Conservation (phyloP, 2,329 filamentous ascomycete genomes). For the Malbranchea zuffiana region DNA sequence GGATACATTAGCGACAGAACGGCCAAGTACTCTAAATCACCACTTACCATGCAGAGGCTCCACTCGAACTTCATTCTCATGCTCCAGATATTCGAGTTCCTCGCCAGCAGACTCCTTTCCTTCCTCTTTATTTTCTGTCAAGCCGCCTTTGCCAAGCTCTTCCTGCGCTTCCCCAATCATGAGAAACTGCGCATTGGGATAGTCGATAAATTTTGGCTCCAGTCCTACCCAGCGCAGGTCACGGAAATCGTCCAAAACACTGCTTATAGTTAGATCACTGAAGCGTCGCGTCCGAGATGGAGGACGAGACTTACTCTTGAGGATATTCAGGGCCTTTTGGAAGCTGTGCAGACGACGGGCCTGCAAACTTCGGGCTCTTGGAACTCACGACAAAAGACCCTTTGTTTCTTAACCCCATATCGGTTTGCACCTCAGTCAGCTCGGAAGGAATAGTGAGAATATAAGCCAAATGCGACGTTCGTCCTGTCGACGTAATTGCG, state of each 20-base stretch:
- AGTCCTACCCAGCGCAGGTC: conserved; percentile 64
- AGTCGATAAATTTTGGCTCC: conserved; percentile 62
- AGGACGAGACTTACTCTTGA: conserved; percentile 45
- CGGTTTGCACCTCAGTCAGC: conserved; percentile 59
- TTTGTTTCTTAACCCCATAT: conserved; percentile 58
- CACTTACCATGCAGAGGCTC: conserved; percentile 43
- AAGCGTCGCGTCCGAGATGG: not conserved
- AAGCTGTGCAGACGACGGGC: conserved; percentile 53
- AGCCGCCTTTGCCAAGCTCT: conserved; percentile 26
- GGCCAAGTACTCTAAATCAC: too few relatives aligned
- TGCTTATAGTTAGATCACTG: conserved; percentile 21
- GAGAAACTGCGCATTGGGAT: conserved; percentile 63
- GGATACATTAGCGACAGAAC: not conserved
- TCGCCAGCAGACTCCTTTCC: conserved; percentile 55
- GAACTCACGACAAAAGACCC: conserved; percentile 70
- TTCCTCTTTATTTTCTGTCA: conserved; percentile 36
- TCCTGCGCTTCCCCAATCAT: conserved; percentile 53
- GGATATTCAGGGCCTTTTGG: conserved; percentile 59
- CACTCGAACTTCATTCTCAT: conserved; percentile 61
- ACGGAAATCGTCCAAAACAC: conserved; percentile 60
- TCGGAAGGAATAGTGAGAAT: conserved; percentile 62
- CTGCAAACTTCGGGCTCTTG: conserved; percentile 64
- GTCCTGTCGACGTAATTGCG: conserved; percentile 60
- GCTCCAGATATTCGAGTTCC: conserved; percentile 62
- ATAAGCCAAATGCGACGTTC: conserved; percentile 68